Evolutionary conservation across 352 stramenopile genomes (phyloP), one percentile per base, ranked within the genome.

Genomic region (Phytophthora hybrid): DNA sequence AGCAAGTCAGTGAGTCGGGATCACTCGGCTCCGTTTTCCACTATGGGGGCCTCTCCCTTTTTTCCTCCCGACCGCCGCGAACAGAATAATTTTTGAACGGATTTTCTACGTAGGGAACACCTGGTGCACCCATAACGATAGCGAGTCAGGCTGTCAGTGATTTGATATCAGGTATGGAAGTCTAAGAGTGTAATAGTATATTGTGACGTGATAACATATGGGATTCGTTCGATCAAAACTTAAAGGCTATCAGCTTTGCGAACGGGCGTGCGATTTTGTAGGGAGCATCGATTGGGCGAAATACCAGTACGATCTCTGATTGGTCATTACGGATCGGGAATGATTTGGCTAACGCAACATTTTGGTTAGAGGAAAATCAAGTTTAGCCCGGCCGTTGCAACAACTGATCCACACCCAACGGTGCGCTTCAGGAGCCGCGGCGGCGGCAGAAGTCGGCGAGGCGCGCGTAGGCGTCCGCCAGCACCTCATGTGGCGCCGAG

Each of bases 401-500:
- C 26, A n/a, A 23, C 34, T 34, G 55, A 19, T 62, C 55, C 19
- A 13, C 31, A 14, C 55, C n/a, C 26, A 29, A 34, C 44, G n/a
- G 10, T 16, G 37, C 19, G 71, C 37, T 75, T 18, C 37, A 44
- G 11, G 11, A 44, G 4, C 16, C 59, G 70, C 93, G 77, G 37
- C 85, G 85, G n/a, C 74, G 64, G 66, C 85, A 94, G 58, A 94
- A 93, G 31, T 73, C 64, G 9, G 77, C 77, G 39, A 94, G 80
- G 41, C 85, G 87, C 29, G 66, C 76, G 74, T 92, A 94, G 9
- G 87, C 85, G 60, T 94, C 87, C 8, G 55, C 61, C 18, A 94
- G 76, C 23, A 92, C 82, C 26, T 92, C 82, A 23, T 92, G 79
- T 0, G 87, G 84, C 18, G 87, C 85, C 5, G 85, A 87, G 68